These are phyloP conservation scores for Cicer arietinum DNA, from an alignment of 306 rosid species.

Conservation along the genomic window DNA sequence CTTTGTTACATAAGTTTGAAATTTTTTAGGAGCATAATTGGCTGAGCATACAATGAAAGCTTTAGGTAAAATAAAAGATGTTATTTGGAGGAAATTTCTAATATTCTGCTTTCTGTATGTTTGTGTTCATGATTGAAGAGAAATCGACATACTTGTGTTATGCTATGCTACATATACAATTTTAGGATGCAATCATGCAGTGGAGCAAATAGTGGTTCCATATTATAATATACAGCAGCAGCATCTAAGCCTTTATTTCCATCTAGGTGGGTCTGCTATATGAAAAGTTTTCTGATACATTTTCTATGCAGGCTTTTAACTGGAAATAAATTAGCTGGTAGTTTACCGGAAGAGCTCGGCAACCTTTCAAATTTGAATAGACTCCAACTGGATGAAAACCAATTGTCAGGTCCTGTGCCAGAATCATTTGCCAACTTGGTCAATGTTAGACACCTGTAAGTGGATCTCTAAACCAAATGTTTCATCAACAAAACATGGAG, in stretches of 20 bases:
- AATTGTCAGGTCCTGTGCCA: conserved; percentile 62
- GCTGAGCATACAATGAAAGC: conserved; percentile 3
- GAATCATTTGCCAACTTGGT: conserved; percentile 57
- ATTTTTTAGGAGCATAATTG: conserved; percentile 11
- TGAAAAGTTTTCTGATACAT: conserved; percentile 28
- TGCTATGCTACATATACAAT: conserved; percentile 18
- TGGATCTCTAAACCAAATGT: conserved; percentile 37
- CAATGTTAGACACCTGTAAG: conserved; percentile 64
- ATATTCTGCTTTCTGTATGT: conserved; percentile 26
- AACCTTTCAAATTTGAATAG: conserved; percentile 56
- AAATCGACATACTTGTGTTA: conserved; percentile 7
- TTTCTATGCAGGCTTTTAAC: conserved; percentile 58
- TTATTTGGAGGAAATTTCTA: conserved; percentile 2
- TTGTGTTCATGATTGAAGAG: conserved; percentile 31
- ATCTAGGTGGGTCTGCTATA: background rate
- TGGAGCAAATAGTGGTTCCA: conserved; percentile 22
- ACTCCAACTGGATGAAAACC: conserved; percentile 60
- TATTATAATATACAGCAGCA: no score
- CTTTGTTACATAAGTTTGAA: conserved; percentile 2
- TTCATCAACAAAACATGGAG: conserved; percentile 28
- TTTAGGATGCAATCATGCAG: conserved; percentile 10
- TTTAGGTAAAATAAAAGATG: conserved; percentile 11
- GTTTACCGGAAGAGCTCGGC: conserved; percentile 69
- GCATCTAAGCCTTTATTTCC: no score
- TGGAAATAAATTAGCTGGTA: conserved; percentile 65